Evolutionary conservation across 805 yeast genomes (phyloP).

Genomic region (Yarrowia sp.): DNA sequence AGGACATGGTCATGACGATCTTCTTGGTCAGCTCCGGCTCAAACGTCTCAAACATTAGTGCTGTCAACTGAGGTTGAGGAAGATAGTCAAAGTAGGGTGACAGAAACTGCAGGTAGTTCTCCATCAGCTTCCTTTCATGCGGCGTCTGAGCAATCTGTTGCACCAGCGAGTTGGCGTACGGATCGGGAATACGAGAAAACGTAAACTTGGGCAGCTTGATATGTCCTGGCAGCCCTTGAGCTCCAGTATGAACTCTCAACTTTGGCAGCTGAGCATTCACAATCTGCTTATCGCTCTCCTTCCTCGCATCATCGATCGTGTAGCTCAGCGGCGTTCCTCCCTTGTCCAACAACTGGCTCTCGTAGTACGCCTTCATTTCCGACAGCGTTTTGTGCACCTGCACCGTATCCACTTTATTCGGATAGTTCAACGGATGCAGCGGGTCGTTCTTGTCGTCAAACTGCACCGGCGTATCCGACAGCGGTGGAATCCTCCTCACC

Average conservation of each 20-base stretch:
- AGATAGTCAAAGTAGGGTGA: constrained; percentile 22
- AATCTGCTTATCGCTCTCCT: neutral
- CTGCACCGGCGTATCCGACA: constrained; percentile 9
- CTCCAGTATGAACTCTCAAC: neutral
- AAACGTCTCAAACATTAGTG: constrained; percentile 15
- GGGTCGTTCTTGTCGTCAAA: neutral
- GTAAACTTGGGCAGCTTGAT: neutral
- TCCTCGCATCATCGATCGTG: neutral
- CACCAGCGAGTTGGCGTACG: neutral
- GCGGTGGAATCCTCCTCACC: neutral
- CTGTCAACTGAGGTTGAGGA: constrained; percentile 20
- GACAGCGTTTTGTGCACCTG: constrained; percentile 20
- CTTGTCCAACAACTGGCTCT: constrained; percentile 3
- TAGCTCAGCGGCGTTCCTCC: neutral
- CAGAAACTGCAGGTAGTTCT: constrained; percentile 23
- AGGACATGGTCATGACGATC: constrained; percentile 23
- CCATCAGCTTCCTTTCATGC: neutral
- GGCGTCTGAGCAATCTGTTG: constrained; percentile 10
- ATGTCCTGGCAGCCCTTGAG: neutral
- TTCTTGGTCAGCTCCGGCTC: constrained; percentile 24
- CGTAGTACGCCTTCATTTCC: constrained; percentile 13
- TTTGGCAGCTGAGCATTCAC: neutral
- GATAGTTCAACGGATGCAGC: constrained; percentile 7
- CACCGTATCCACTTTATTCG: constrained; percentile 2
- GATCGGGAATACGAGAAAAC: neutral